Percentiles rank a stretch among this genome's conserved stretches.
These are phyloP conservation scores for Cystobasidium ongulense DNA, from an alignment of 768 basidiomycete species.

Conservation along the genomic window DNA sequence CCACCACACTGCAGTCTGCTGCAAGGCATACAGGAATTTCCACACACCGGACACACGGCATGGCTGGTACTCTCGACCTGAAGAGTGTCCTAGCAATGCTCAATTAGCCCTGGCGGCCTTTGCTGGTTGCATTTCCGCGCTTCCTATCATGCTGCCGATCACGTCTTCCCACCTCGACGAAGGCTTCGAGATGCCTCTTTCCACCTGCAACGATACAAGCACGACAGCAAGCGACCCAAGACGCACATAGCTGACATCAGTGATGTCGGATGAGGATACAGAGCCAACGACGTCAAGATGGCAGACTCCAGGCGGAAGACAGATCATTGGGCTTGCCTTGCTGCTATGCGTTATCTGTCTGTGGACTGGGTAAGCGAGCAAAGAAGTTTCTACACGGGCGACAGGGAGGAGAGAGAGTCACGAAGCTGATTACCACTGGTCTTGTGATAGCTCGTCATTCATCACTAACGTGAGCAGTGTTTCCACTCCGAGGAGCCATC, in stretches of 20 bases:
- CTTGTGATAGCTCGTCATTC: conserved; percentile 4
- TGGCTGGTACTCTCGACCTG: no score
- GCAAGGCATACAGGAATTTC: no score
- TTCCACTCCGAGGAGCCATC: conserved; percentile 43
- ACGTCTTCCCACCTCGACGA: neutral
- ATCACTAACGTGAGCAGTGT: conserved; percentile 30
- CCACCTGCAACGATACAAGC: neutral
- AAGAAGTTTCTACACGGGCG: neutral
- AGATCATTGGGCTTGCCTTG: neutral
- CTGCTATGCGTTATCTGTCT: conserved; percentile 49
- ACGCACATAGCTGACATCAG: neutral
- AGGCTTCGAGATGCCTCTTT: neutral
- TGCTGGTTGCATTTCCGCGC: neutral
- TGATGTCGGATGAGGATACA: neutral
- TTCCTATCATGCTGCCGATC: neutral
- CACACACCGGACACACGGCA: no score
- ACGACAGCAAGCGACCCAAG: neutral
- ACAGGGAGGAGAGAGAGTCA: neutral
- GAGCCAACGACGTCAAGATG: neutral
- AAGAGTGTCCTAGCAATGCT: no score
- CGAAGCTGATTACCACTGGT: neutral
- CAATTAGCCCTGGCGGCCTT: no score
- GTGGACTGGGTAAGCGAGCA: conserved; percentile 78
- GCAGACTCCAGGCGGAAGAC: neutral
- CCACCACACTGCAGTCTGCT: neutral